Conservation (phyloP, 768 basidiomycete genomes). For the Steccherinum ochraceum region DNA sequence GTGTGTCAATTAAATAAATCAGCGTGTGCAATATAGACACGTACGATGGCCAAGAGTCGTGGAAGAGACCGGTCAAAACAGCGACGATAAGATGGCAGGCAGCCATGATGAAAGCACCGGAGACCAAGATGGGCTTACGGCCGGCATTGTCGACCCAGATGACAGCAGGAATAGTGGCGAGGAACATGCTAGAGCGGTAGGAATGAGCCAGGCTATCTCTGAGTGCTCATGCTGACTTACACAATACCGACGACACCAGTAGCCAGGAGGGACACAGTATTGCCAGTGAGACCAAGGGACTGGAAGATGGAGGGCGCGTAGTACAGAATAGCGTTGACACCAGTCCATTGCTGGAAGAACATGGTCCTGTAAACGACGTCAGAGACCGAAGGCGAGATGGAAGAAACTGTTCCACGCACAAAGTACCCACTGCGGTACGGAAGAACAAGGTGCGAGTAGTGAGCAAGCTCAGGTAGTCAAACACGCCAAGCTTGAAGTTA, state of each 20-base stretch:
- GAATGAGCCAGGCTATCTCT: neutral
- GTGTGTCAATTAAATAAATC: neutral
- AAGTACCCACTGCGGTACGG: conserved; percentile 55
- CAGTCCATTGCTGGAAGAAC: conserved; percentile 86
- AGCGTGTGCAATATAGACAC: conserved; percentile 16
- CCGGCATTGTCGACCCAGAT: conserved; percentile 76
- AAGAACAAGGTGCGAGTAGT: conserved; percentile 48
- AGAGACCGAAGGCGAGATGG: neutral
- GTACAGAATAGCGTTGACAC: conserved; percentile 71
- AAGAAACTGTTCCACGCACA: conserved; percentile 32
- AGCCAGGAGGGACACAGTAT: conserved; percentile 48
- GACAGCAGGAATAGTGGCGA: conserved; percentile 76
- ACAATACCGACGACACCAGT: conserved; percentile 77
- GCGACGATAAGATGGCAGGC: conserved; percentile 68
- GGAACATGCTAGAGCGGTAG: conserved; percentile 45
- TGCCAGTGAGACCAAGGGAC: conserved; percentile 53
- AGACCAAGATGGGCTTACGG: conserved; percentile 65
- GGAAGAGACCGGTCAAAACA: conserved; percentile 53
- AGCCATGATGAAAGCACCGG: conserved; percentile 73
- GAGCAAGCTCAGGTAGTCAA: conserved; percentile 58
- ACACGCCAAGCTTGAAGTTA: conserved; percentile 54
- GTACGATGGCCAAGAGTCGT: conserved; percentile 45
- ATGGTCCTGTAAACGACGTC: conserved; percentile 37
- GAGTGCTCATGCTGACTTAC: conserved; percentile 33
- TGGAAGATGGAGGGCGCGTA: conserved; percentile 71